Base-by-base conservation (phyloP, 768 basidiomycete species). In the Lenzites betulinus region DNA sequence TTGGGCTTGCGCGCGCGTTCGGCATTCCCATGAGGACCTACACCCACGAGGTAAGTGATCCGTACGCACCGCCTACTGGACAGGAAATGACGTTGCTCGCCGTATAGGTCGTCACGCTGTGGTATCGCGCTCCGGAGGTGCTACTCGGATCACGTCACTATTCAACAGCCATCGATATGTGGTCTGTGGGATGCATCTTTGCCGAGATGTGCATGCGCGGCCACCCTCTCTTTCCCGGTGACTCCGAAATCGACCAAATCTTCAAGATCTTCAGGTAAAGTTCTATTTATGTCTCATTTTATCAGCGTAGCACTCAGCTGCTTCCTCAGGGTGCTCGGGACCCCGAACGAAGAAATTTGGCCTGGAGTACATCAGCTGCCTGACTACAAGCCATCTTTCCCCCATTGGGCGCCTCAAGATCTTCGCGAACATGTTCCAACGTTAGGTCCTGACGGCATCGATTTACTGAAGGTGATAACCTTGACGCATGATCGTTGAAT, bases 191-290 rank as follows among this genome's bases (percentile, higher is more conserved):
- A 0, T 98, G 95, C 71, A 98, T 99, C 72, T 93, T 97, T 70
- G 96, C 96, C 8, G 97, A 99, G 78, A 98, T 98, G 96, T 89
- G 93, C 54, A 92, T 95, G 90, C 83, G 86, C 61, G 91, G 91
- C 65, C 75, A 87, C 71, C 85, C 96, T 1, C 80, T 98, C 13
- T 99, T 99, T 83, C 96, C 97, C 23, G 97, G 97, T 5, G 97
- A 99, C 77, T 98, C 97, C 26, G 97, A 99, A 77, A 99, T 98
- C 71, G 97, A 99, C 76, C 97, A 99, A 79, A 98, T 98, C 64
- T 98, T 98, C 85, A 90, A 93, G 76, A 99, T 99, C 69, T 99
- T 98, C 83, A 86, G 93, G 97, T 95, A 63, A 53, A 82, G 74
- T 22, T 15, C 35, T 9, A 12, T 7, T 1, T n/a, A 26, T 35